A percentile compares a stretch with the other conserved stretches of the same genome.
Conservation (phyloP, 352 stramenopile species). For the Phytopythium boreale region DNA sequence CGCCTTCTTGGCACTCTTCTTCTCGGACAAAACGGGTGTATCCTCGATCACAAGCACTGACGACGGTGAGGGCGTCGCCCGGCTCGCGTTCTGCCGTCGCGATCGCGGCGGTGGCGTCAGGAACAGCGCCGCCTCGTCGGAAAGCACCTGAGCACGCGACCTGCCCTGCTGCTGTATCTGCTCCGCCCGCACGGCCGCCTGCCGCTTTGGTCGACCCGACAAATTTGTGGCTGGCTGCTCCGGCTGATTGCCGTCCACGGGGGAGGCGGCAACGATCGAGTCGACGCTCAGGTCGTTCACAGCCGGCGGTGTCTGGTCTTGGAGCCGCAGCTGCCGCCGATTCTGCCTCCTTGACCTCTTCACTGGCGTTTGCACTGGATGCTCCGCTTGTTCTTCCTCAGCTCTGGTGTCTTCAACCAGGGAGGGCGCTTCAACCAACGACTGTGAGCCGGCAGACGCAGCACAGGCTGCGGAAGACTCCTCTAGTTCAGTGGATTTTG, state of each 20-base stretch:
- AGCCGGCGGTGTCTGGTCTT: not conserved
- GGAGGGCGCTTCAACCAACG: not conserved
- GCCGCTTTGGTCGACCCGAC: constrained; percentile 50
- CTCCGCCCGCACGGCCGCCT: constrained; percentile 47
- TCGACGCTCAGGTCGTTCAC: constrained; percentile 8
- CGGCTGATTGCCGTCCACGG: not conserved
- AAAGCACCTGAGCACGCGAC: constrained; percentile 22
- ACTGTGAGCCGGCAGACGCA: not conserved
- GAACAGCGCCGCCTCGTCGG: constrained; percentile 24
- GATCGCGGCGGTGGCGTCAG: constrained; percentile 28
- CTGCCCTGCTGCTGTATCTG: constrained; percentile 37
- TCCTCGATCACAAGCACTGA: constrained; percentile 3
- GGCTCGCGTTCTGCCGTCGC: constrained; percentile 7
- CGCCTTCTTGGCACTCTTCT: not conserved
- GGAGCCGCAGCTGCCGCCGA: constrained; percentile 1
- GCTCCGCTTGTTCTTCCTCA: constrained; percentile 9
- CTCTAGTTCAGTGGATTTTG: not conserved
- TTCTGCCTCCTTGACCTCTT: constrained; percentile 6
- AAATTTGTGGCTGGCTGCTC: constrained; percentile 11
- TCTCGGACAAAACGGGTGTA: not conserved
- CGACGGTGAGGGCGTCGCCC: constrained; percentile 3
- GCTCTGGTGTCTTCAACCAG: not conserved
- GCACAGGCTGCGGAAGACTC: not conserved
- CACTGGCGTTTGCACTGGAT: not conserved
- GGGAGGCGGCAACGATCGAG: not conserved